Base-by-base conservation (phyloP, 164 flowering plant genomes). In the Nelumbo lutea region DNA sequence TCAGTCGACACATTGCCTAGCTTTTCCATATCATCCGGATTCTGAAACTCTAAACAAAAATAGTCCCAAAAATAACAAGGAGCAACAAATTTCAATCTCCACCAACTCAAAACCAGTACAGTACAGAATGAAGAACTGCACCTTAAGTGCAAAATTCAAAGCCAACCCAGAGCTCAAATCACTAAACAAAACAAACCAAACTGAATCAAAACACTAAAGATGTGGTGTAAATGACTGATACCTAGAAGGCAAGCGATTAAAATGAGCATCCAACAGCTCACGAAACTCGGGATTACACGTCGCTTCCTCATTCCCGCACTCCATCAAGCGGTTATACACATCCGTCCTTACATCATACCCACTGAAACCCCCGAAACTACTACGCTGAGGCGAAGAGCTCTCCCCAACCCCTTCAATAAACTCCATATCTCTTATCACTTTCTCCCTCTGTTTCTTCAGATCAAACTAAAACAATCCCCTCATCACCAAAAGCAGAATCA, bases 401-500 rank as follows among this genome's bases (percentile, higher is more conserved):
- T 94, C 98, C 13, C 98, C 98, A 1, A 90, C 95, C 27, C 87
- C 97, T 78, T 94, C 98, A 43, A 73, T 71, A 73, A 88, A 83
- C 78, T 93, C 97, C 96, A 89, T 88, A n/a, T 1, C 62, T 47
- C 46, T 59, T 40, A 52, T 50, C 51, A 10, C 14, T 9, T 64
- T 39, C 50, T 65, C 42, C 9, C 50, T 27, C 38, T 58, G 46
- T 50, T 10, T 63, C 3, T 64, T 27, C 44, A 68, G 61, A 55
- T 42, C 69, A 67, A 64, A 51, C 47, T 41, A 68, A 67, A 66
- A 68, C 27, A 27, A 27, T 15, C 42, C 61, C 62, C 68, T 43
- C 69, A 62, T 58, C 27, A 9, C 13, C 42, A 56, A 42, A 50
- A 42, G 8, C 27, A 56, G 42, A 50, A 50, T 50, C 53, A 50